These are phyloP conservation scores for Hericium erinaceus DNA, from an alignment of 768 basidiomycete genomes.

Conservation along the genomic window DNA sequence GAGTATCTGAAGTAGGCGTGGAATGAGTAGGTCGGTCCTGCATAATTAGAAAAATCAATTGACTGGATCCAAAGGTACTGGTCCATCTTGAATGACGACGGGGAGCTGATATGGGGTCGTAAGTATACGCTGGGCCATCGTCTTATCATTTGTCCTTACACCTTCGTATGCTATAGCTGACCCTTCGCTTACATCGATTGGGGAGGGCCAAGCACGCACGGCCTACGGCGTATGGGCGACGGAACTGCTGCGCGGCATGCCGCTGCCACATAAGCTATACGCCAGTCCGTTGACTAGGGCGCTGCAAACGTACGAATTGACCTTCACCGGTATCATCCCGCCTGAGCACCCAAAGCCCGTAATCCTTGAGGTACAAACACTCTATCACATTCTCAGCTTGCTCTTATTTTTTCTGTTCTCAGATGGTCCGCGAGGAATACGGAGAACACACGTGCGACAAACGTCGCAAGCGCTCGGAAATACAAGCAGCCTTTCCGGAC, in stretches of 20 bases:
- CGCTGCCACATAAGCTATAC: slow-evolving; percentile 8
- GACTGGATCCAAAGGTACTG: slow-evolving; percentile 5
- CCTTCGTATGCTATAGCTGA: slow-evolving; percentile 6
- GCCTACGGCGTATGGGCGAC: slow-evolving; percentile 10
- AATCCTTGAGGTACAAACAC: slow-evolving; percentile 9
- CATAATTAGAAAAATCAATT: neutral
- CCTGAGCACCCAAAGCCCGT: slow-evolving; percentile 1
- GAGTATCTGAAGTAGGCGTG: slow-evolving; percentile 4
- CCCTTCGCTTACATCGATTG: slow-evolving; percentile 10
- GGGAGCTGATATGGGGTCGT: slow-evolving; percentile 13
- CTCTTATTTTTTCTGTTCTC: neutral
- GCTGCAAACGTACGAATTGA: slow-evolving; percentile 10
- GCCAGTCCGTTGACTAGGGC: slow-evolving; percentile 12
- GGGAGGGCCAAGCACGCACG: slow-evolving; percentile 10
- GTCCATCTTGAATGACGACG: slow-evolving; percentile 9
- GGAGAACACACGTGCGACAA: slow-evolving; percentile 12
- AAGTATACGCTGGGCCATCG: neutral
- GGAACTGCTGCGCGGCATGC: slow-evolving; percentile 5
- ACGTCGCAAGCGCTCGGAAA: slow-evolving; percentile 8
- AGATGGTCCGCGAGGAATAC: slow-evolving; percentile 10
- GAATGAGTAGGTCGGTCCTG: slow-evolving; percentile 5
- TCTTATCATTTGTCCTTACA: neutral
- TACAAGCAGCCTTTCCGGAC: slow-evolving; percentile 8
- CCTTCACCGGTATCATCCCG: slow-evolving; percentile 7
- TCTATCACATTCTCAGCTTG: neutral